phyloP scores from a whole-genome alignment of 2,329 filamentous ascomycete genomes.

The Juglanconis oblonga region DNA sequence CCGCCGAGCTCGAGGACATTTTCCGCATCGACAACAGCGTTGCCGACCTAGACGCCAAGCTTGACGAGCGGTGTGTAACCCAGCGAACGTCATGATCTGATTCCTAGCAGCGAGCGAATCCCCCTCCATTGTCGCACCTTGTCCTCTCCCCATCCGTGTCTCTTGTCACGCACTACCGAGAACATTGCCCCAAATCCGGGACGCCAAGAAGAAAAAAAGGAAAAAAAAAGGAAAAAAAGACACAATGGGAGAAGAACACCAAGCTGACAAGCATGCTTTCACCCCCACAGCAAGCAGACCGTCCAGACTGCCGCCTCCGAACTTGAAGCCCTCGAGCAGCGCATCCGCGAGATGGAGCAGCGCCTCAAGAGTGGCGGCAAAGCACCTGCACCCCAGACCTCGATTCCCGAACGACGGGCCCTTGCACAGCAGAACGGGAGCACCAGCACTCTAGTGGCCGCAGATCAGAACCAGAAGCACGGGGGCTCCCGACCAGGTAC shows the following conservation, averaged over 20 bases:
- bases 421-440: slow-evolving; percentile 23
- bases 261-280: slow-evolving; percentile 12
- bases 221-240: neutral
- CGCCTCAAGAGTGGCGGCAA: slow-evolving; percentile 52
- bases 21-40: slow-evolving; percentile 83
- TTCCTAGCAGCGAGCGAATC: neutral
- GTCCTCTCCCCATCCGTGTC: neutral
- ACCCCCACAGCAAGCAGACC: slow-evolving; percentile 67
- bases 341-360: slow-evolving; percentile 80
- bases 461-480: slow-evolving; percentile 27
- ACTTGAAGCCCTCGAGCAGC: slow-evolving; percentile 80
- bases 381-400: slow-evolving; percentile 23
- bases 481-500: slow-evolving; percentile 53
- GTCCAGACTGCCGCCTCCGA: slow-evolving; percentile 73
- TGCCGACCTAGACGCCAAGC: slow-evolving; percentile 57
- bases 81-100: neutral
- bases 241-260: no score
- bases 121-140: neutral
- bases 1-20: slow-evolving; percentile 78
- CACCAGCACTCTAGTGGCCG: slow-evolving; percentile 22
- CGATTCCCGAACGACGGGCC: slow-evolving; percentile 27
- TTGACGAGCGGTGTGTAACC: slow-evolving; percentile 73
- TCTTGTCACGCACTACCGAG: neutral
- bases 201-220: neutral
- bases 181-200: neutral